Evolutionary conservation across 2,329 filamentous ascomycete species (phyloP).

Genomic region (Colletotrichum brevisporum): DNA sequence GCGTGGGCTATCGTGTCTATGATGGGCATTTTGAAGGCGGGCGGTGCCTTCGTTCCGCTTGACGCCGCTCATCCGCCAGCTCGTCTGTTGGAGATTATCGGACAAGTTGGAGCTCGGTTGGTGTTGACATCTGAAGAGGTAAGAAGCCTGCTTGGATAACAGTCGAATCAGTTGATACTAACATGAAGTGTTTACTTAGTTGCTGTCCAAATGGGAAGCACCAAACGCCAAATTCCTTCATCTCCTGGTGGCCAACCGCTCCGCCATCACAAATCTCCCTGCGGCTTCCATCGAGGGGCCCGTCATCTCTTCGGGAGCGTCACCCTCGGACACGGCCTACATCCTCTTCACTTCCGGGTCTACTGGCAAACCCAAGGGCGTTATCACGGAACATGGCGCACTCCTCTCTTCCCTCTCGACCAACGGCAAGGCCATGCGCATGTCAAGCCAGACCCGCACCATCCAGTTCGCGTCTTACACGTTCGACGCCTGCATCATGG

Average conservation of each 20-base stretch:
- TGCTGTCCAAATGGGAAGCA: too few relatives aligned
- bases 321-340: conserved; percentile 34
- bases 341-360: conserved; percentile 72
- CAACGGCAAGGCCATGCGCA: background rate
- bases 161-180: too few relatives aligned
- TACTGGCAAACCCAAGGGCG: conserved; percentile 69
- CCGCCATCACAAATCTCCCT: conserved; percentile 40
- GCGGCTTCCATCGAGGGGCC: background rate
- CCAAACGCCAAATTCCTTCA: too few relatives aligned
- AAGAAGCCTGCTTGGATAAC: too few relatives aligned
- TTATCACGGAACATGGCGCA: conserved; percentile 52
- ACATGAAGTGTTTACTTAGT: too few relatives aligned
- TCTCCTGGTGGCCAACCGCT: too few relatives aligned
- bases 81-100: background rate
- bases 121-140: too few relatives aligned
- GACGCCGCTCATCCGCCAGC: conserved; percentile 40
- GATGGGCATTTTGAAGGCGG: conserved; percentile 45
- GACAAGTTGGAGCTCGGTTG: conserved; percentile 13
- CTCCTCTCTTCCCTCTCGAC: conserved; percentile 45
- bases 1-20: conserved; percentile 45
- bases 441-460: background rate
- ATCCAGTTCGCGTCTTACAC: conserved; percentile 39
- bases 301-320: background rate
- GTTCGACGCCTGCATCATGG: conserved; percentile 37
- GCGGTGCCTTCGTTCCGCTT: conserved; percentile 43